phyloP scores from a whole-genome alignment of 2,329 filamentous ascomycete species.

The Aspergillus sp. region DNA sequence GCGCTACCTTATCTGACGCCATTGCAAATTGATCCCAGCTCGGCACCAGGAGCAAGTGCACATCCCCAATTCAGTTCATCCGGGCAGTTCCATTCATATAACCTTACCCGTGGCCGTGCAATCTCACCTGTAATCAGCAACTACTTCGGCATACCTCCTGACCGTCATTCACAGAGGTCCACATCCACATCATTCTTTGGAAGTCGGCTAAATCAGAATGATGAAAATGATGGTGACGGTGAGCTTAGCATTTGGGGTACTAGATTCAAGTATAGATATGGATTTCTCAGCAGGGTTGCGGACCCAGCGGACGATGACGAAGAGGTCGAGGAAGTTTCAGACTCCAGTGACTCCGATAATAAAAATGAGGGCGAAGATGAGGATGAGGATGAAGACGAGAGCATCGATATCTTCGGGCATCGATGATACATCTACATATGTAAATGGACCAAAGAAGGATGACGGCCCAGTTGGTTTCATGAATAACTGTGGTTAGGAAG shows the following conservation, averaged over 20 bases:
- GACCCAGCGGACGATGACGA: constrained; percentile 24
- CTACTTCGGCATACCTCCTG: constrained; percentile 44
- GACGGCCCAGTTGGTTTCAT: neutral
- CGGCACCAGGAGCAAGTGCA: constrained; percentile 20
- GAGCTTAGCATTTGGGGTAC: constrained; percentile 61
- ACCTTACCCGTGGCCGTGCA: constrained; percentile 39
- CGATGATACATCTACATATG: constrained; percentile 34
- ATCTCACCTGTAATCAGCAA: constrained; percentile 46
- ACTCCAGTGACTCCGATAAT: constrained; percentile 35
- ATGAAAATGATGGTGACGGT: constrained; percentile 53
- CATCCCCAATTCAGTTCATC: constrained; percentile 22
- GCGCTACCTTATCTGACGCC: constrained; percentile 21
- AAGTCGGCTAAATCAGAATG: constrained; percentile 17
- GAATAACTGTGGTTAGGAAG: constrained; percentile 2
- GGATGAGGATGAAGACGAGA: constrained; percentile 51
- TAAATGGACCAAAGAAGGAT: neutral
- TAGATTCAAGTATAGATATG: constrained; percentile 42
- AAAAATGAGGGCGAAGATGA: constrained; percentile 50
- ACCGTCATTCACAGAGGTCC: constrained; percentile 31
- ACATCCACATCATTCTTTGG: constrained; percentile 31
- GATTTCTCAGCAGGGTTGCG: constrained; percentile 32
- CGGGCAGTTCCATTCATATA: constrained; percentile 33
- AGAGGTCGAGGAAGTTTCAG: constrained; percentile 20
- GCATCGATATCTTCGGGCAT: constrained; percentile 55
- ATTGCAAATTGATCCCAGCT: constrained; percentile 30